Conservation (phyloP, 164 flowering plant species). For the Warburgia ugandensis region DNA sequence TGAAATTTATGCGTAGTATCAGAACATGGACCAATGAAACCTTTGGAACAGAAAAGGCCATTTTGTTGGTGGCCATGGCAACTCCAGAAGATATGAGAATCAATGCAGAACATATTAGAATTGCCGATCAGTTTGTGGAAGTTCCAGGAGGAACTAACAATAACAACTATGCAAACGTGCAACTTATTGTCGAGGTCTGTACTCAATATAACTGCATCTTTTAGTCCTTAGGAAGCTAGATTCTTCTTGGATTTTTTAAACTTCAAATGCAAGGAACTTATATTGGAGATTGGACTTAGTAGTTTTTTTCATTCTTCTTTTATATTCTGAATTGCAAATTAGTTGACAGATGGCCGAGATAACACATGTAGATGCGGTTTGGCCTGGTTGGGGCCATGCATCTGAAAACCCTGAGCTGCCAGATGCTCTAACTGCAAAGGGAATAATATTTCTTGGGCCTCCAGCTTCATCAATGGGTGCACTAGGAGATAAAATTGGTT, state of each 20-base stretch:
- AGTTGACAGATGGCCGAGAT: conserved; percentile 79
- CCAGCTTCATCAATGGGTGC: conserved; percentile 93
- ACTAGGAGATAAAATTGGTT: conserved; percentile 97
- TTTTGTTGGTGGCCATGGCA: conserved; percentile 95
- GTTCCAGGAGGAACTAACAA: conserved; percentile 99
- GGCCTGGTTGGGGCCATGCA: conserved; percentile 99
- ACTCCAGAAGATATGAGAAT: conserved; percentile 99
- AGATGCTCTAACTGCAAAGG: conserved; percentile 76
- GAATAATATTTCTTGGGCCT: conserved; percentile 92
- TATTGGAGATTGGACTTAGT: not conserved
- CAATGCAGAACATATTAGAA: conserved; percentile 96
- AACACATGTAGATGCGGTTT: conserved; percentile 94
- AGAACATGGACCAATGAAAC: conserved; percentile 97
- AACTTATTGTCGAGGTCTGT: conserved; percentile 95
- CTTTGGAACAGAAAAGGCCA: conserved; percentile 95
- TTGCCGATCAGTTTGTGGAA: conserved; percentile 98
- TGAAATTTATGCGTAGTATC: conserved; percentile 91
- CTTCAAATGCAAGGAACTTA: not conserved
- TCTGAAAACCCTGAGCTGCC: conserved; percentile 99
- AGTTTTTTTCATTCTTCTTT: conserved; percentile 2
- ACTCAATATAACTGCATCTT: not conserved
- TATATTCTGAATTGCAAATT: conserved; percentile 9
- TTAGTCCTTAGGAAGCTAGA: not conserved
- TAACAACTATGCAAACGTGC: conserved; percentile 99
- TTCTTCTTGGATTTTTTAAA: not conserved